Evolutionary conservation across 352 stramenopile genomes (phyloP).

Genomic region (Phytopythium ostracodes): DNA sequence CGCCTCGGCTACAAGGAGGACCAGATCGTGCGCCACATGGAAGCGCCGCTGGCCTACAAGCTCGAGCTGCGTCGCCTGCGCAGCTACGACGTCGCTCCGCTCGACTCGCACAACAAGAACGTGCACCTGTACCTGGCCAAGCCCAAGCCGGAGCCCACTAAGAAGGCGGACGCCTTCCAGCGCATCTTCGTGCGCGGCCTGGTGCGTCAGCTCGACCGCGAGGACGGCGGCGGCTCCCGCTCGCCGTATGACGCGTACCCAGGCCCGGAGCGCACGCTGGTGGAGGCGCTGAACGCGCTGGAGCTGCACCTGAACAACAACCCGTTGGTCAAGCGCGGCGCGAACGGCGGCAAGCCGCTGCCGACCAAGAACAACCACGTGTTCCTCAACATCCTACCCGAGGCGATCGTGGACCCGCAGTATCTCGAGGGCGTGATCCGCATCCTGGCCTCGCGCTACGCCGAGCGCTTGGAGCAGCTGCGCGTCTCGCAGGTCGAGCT

Average conservation of each 20-base stretch:
- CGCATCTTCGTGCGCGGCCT: conserved; percentile 97
- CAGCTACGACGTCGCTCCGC: conserved; percentile 96
- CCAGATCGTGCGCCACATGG: conserved; percentile 97
- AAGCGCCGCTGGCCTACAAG: conserved; percentile 97
- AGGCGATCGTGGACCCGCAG: conserved; percentile 92
- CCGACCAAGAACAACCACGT: conserved; percentile 97
- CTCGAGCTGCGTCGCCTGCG: conserved; percentile 96
- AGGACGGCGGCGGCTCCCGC: conserved; percentile 51
- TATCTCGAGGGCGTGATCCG: conserved; percentile 96
- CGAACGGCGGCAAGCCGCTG: conserved; percentile 17
- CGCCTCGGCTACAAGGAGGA: conserved; percentile 95
- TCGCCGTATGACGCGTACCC: conserved; percentile 90
- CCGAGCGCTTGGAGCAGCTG: conserved; percentile 89
- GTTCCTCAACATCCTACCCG: conserved; percentile 97
- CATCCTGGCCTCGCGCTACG: conserved; percentile 84
- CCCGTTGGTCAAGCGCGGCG: conserved; percentile 75
- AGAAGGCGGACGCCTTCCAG: conserved; percentile 84
- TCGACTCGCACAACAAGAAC: conserved; percentile 94
- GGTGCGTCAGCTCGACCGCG: conserved; percentile 87
- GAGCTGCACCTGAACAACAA: conserved; percentile 94
- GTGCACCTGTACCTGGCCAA: conserved; percentile 98
- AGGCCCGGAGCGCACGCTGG: conserved; percentile 96
- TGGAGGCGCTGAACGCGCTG: conserved; percentile 97
- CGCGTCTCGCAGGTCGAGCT: conserved; percentile 96
- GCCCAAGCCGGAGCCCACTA: conserved; percentile 80